Evolutionary conservation across 805 yeast species (phyloP).

Genomic region (Metschnikowia baotianmanensis): DNA sequence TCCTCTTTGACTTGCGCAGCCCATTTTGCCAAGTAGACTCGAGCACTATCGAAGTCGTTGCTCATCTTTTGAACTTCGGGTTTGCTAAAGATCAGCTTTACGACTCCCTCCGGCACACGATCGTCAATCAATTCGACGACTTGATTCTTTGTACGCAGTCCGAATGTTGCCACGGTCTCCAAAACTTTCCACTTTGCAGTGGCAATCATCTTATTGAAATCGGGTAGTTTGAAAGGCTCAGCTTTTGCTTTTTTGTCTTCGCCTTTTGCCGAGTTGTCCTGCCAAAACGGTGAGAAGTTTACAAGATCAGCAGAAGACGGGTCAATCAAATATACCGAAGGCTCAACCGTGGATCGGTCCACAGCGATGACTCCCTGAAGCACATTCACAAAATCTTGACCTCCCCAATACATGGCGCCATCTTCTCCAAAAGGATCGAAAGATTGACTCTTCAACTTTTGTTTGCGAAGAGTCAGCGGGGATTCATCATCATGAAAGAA

Average conservation of each 20-base stretch:
- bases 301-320: slow-evolving; percentile 67
- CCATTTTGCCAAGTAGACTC: slow-evolving; percentile 93
- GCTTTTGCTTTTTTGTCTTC: slow-evolving; percentile 1
- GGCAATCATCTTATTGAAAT: slow-evolving; percentile 50
- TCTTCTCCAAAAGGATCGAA: slow-evolving; percentile 71
- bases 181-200: slow-evolving; percentile 84
- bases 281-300: slow-evolving; percentile 46
- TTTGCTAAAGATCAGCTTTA: slow-evolving; percentile 53
- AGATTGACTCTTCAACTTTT: slow-evolving; percentile 54
- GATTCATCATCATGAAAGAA: slow-evolving; percentile 92
- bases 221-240: slow-evolving; percentile 22
- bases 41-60: slow-evolving; percentile 90
- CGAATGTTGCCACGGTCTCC: slow-evolving; percentile 78
- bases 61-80: slow-evolving; percentile 82
- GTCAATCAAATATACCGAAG: slow-evolving; percentile 70
- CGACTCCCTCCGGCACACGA: slow-evolving; percentile 58
- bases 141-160: slow-evolving; percentile 46
- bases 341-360: slow-evolving; percentile 69
- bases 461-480: slow-evolving; percentile 66
- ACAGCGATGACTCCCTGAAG: slow-evolving; percentile 56
- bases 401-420: slow-evolving; percentile 83
- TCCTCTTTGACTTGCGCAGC: slow-evolving; percentile 92
- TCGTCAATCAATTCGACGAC: slow-evolving; percentile 65
- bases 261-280: neutral
- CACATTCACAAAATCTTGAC: slow-evolving; percentile 64